phyloP scores from a whole-genome alignment of 2,329 filamentous ascomycete species.

The Thyridium curvatum region DNA sequence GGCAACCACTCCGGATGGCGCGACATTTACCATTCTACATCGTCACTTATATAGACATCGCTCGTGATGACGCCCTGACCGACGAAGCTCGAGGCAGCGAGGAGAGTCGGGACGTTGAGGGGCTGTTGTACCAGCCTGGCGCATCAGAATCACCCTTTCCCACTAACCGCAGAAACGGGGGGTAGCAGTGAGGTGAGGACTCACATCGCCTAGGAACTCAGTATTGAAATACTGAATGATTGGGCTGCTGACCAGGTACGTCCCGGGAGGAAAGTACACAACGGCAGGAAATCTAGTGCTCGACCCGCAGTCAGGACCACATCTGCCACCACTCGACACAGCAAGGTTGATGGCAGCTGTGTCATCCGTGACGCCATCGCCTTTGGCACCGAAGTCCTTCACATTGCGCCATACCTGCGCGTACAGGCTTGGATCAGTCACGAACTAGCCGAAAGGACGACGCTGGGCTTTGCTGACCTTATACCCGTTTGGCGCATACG shows the following conservation, averaged over 20 bases:
- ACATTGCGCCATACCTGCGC: constrained; percentile 19
- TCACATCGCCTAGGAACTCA: constrained; percentile 20
- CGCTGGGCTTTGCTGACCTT: no score
- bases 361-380: constrained; percentile 53
- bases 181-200: no score
- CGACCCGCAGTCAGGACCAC: constrained; percentile 9
- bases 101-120: no score
- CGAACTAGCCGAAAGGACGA: no score
- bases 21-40: background rate
- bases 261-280: constrained; percentile 13
- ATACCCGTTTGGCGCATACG: no score
- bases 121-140: no score
- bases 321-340: constrained; percentile 35
- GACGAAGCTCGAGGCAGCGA: no score
- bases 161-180: no score
- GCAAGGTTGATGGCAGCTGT: constrained; percentile 59
- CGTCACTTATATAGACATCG: background rate
- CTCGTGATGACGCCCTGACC: background rate
- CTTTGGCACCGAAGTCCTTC: constrained; percentile 23
- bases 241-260: constrained; percentile 7
- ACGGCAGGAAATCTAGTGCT: constrained; percentile 12
- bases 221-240: constrained; percentile 11
- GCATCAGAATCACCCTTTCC: no score
- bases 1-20: no score
- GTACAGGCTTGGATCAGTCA: no score